Percentiles rank a stretch among this genome's conserved stretches.
phyloP scores from a whole-genome alignment of 768 basidiomycete species.

The Podaxis sp. region DNA sequence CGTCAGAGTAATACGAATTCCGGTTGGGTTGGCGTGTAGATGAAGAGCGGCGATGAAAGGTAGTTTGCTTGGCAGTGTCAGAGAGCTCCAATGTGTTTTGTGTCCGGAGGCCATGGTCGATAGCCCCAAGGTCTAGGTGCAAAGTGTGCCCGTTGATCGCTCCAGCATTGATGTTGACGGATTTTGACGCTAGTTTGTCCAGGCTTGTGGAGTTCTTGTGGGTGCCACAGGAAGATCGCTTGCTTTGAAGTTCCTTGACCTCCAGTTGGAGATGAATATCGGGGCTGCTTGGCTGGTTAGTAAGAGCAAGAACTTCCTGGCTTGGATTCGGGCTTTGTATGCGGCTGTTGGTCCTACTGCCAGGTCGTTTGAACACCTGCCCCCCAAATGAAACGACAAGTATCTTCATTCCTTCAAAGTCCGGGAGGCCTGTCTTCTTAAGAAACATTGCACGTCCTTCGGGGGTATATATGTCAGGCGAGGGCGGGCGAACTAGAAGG shows the following conservation, averaged over 20 bases:
- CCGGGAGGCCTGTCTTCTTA: slow-evolving; percentile 56
- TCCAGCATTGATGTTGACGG: not conserved
- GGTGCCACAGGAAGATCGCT: not conserved
- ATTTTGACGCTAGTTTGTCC: not conserved
- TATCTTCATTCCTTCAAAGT: slow-evolving; percentile 47
- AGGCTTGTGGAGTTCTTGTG: not conserved
- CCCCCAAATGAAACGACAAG: slow-evolving; percentile 81
- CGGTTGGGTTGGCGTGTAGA: not conserved
- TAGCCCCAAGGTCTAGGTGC: not conserved
- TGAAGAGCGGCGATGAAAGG: not conserved
- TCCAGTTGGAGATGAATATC: not conserved
- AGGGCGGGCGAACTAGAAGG: slow-evolving; percentile 65
- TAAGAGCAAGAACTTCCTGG: slow-evolving; percentile 15
- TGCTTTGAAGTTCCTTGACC: not conserved
- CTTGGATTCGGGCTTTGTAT: slow-evolving; percentile 24
- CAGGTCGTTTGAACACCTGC: slow-evolving; percentile 62
- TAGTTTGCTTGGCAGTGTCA: not conserved
- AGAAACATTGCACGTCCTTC: slow-evolving; percentile 55
- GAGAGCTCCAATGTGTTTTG: not conserved
- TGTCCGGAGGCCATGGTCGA: not conserved
- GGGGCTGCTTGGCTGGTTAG: not conserved
- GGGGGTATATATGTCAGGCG: slow-evolving; percentile 39
- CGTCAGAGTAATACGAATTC: not conserved
- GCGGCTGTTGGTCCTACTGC: slow-evolving; percentile 31
- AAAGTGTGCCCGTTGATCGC: not conserved